phyloP scores from a whole-genome alignment of 176 grass and related monocot genomes.

The Aegilops longissima region DNA sequence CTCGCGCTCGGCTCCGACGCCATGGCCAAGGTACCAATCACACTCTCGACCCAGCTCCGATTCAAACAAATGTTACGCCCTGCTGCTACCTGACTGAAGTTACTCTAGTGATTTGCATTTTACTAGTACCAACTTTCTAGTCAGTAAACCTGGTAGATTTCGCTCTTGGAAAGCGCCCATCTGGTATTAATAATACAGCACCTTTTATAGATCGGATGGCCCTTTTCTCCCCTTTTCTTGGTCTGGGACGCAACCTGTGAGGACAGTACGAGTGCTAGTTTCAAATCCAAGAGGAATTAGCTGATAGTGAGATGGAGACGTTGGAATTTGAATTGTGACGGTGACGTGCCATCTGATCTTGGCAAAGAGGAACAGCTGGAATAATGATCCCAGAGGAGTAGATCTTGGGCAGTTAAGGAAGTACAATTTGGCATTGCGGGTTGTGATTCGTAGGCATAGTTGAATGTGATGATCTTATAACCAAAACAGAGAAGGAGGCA shows the following conservation, averaged over 20 bases:
- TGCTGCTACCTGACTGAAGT: no score
- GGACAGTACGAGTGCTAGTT: background rate
- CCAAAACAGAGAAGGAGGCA: background rate
- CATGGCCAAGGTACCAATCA: conserved; percentile 52
- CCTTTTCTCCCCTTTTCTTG: background rate
- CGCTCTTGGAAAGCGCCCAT: background rate
- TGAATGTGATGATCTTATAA: background rate
- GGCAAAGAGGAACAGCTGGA: background rate
- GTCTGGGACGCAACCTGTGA: background rate
- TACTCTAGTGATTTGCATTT: background rate
- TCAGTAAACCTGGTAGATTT: background rate
- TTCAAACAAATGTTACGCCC: background rate
- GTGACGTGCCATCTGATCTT: conserved; percentile 18
- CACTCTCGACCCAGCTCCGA: background rate
- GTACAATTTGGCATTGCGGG: background rate
- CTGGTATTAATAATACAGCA: background rate
- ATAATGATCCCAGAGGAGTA: background rate
- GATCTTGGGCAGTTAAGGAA: background rate
- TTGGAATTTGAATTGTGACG: background rate
- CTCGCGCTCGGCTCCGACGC: conserved; percentile 47
- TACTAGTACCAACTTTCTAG: no score
- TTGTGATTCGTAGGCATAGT: background rate
- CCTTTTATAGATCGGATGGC: conserved; percentile 7
- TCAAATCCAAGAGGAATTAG: background rate
- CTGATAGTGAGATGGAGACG: background rate